Percentiles rank a stretch among this genome's conserved stretches.
These are phyloP conservation scores for Nitzschia palea DNA, from an alignment of 108 stramenopile genomes.

Conservation along the genomic window DNA sequence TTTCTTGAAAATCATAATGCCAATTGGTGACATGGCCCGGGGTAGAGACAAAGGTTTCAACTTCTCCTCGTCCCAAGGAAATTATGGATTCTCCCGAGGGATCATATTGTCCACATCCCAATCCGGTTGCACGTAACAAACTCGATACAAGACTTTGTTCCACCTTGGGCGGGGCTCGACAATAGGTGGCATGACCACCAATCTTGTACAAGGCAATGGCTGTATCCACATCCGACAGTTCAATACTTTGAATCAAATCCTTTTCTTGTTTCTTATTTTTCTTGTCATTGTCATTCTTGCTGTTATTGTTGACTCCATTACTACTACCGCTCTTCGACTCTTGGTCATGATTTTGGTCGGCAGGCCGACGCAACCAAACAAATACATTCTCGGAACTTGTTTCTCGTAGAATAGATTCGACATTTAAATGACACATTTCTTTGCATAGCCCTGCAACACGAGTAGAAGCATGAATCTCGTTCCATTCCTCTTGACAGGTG, in stretches of 20 bases:
- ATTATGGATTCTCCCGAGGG: conserved; percentile 45
- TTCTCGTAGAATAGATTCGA: conserved; percentile 55
- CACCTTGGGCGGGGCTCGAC: conserved; percentile 83
- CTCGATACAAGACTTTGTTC: conserved; percentile 71
- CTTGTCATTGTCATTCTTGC: not conserved
- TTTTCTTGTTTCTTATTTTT: not conserved
- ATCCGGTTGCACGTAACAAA: conserved; percentile 59
- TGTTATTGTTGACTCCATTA: not conserved
- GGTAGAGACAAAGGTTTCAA: conserved; percentile 82
- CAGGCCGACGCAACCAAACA: conserved; percentile 46
- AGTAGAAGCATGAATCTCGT: not conserved
- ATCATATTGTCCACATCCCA: conserved; percentile 83
- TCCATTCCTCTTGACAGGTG: not conserved
- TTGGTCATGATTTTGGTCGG: not conserved
- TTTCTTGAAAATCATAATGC: conserved; percentile 95
- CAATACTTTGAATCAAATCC: conserved; percentile 66
- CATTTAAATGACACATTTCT: conserved; percentile 56
- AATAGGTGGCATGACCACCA: conserved; percentile 81
- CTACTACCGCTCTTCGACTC: not conserved
- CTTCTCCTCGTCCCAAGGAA: conserved; percentile 82
- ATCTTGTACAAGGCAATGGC: conserved; percentile 63
- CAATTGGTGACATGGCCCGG: conserved; percentile 67
- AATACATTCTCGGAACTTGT: conserved; percentile 68
- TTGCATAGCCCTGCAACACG: conserved; percentile 17
- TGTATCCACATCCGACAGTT: conserved; percentile 67